Evolutionary conservation across 768 basidiomycete species (phyloP).

Genomic region (Gelatoporia subvermispora): DNA sequence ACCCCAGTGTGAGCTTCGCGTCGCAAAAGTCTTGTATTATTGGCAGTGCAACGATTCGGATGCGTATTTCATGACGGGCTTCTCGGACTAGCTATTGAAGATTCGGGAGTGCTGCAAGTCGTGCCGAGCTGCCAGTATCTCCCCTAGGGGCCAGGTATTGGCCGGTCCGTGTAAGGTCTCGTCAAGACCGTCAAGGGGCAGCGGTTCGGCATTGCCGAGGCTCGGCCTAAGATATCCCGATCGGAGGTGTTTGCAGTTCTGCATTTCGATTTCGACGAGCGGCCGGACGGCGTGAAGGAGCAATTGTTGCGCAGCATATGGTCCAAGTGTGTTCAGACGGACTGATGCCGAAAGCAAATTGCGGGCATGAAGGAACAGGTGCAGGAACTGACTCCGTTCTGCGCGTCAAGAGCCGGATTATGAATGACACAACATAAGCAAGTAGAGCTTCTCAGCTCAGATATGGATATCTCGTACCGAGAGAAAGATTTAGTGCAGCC

Average conservation of each 20-base stretch:
- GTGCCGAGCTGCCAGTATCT: conserved; percentile 85
- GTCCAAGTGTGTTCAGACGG: conserved; percentile 86
- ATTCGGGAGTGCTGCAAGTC: conserved; percentile 94
- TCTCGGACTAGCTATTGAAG: conserved; percentile 69
- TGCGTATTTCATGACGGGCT: too few relatives aligned
- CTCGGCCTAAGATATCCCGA: conserved; percentile 33
- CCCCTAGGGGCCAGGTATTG: conserved; percentile 94
- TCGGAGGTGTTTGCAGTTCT: conserved; percentile 41
- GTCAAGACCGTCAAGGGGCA: conserved; percentile 12
- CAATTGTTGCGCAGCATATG: conserved; percentile 87
- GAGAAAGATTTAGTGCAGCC: conserved; percentile 64
- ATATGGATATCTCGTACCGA: conserved; percentile 44
- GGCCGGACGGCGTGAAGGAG: conserved; percentile 69
- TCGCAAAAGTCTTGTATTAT: conserved; percentile 6
- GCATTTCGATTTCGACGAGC: conserved; percentile 53
- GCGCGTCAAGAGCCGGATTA: background rate
- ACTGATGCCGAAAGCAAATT: conserved; percentile 89
- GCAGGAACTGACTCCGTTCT: conserved; percentile 84
- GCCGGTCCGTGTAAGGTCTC: conserved; percentile 53
- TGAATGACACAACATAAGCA: background rate
- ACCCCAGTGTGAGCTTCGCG: conserved; percentile 35
- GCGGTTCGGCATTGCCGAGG: background rate
- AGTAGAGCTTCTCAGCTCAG: background rate
- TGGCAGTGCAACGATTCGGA: conserved; percentile 6
- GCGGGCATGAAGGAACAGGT: conserved; percentile 90